Evolutionary conservation across 2,329 filamentous ascomycete species (phyloP).

Genomic region (Trematosphaeria pertusa): DNA sequence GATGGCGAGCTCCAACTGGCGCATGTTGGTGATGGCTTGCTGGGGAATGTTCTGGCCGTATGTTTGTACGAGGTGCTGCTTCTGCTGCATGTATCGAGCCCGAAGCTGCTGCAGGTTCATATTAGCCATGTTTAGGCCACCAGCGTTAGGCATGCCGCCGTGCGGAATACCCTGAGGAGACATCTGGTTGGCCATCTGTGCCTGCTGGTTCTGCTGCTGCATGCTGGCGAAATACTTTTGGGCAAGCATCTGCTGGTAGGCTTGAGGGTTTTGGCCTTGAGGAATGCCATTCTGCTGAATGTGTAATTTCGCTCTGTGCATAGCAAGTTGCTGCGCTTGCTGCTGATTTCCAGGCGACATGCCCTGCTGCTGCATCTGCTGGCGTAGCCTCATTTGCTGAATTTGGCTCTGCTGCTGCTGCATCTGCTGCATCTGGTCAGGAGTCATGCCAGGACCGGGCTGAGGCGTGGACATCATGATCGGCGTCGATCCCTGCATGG

Average conservation of each 20-base stretch:
- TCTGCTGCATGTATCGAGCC: constrained; percentile 31
- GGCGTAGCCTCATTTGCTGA: constrained; percentile 34
- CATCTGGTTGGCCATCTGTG: constrained; percentile 30
- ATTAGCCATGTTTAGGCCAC: constrained; percentile 31
- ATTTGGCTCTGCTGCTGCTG: constrained; percentile 31
- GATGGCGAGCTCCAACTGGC: constrained; percentile 39
- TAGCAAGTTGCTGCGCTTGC: constrained; percentile 33
- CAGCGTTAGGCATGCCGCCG: constrained; percentile 30
- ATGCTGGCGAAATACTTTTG: constrained; percentile 22
- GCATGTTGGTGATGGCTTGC: constrained; percentile 33
- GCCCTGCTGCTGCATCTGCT: constrained; percentile 37
- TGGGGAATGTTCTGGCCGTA: constrained; percentile 34
- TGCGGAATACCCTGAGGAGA: constrained; percentile 25
- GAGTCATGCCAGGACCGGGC: constrained; percentile 41
- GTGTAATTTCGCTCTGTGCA: constrained; percentile 42
- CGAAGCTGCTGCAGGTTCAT: constrained; percentile 37
- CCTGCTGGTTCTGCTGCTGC: constrained; percentile 34
- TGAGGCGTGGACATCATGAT: constrained; percentile 47
- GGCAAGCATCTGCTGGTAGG: constrained; percentile 37
- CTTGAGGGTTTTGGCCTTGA: constrained; percentile 31
- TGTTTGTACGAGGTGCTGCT: constrained; percentile 30
- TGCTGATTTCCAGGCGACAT: constrained; percentile 19
- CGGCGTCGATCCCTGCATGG: constrained; percentile 44
- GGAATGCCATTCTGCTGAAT: constrained; percentile 43
- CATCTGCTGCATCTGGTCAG: constrained; percentile 42